phyloP scores from a whole-genome alignment of 1,284 basidiomycete species.

The Chondrostereum purpureum region DNA sequence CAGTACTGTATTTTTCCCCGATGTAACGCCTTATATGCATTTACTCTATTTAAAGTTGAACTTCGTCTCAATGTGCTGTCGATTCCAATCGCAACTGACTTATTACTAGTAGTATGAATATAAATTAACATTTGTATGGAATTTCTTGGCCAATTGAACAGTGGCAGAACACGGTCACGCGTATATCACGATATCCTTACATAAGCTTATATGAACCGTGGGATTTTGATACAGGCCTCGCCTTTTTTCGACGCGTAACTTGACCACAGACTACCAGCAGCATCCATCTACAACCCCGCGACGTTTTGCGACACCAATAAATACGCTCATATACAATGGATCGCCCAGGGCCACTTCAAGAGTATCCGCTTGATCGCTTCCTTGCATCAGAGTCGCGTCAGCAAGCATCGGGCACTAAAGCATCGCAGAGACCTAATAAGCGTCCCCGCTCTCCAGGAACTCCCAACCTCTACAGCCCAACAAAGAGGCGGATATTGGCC shows the following conservation, averaged over 20 bases:
- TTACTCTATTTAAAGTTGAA: no score
- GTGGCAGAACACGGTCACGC: neutral
- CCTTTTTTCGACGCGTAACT: slow-evolving; percentile 1
- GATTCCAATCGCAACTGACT: no score
- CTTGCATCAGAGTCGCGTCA: slow-evolving; percentile 23
- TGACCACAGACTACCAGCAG: slow-evolving; percentile 10
- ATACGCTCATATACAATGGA: slow-evolving; percentile 21
- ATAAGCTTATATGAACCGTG: neutral
- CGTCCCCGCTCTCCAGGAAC: slow-evolving; percentile 46
- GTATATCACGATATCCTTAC: neutral
- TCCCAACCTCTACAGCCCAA: slow-evolving; percentile 45
- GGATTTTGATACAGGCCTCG: neutral
- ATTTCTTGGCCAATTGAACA: no score
- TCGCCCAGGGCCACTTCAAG: slow-evolving; percentile 44
- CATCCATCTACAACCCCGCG: slow-evolving; percentile 14
- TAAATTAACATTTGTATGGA: no score
- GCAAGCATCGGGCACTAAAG: slow-evolving; percentile 4
- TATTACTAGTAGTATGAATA: no score
- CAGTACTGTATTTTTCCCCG: no score
- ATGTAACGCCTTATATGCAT: no score
- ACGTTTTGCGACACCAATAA: no score
- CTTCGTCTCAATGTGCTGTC: no score
- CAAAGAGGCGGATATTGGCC: slow-evolving; percentile 63
- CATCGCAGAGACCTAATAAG: slow-evolving; percentile 30
- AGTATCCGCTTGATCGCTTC: slow-evolving; percentile 53